Base-by-base conservation (phyloP, 495 filamentous ascomycete species). In the Trichoderma asperelloides region DNA sequence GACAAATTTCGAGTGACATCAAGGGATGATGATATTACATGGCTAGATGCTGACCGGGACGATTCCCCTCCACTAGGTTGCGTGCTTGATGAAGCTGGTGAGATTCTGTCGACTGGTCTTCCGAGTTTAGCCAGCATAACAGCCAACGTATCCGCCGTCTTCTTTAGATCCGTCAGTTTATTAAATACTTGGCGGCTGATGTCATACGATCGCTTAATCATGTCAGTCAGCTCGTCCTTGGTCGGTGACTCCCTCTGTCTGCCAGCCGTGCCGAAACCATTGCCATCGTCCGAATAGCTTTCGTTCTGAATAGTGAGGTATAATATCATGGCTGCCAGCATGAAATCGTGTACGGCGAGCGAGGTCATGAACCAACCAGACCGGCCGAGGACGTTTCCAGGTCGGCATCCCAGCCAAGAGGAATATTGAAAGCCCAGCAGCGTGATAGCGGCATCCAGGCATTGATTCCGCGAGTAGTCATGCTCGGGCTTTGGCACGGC, bases 371-470 rank as follows among this genome's bases (percentile, higher is more conserved):
- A 82, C 80, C 80, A 84, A 1, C 74, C 73, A 37, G 75, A 74
- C 28, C 74, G 70, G 49, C 68, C 68, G 21, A 84, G 66, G 9
- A 76, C 67, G 0, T 78, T 78, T 9, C 78, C 79, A 1, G 80
- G 80, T 27, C 73, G 71, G 2, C 71, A 75, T 7, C 76, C 77
- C 37, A 78, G 71, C 55, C 76, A 73, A 60, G 80, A 75, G 33
- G 66, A 69, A 11, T 71, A 69, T 68, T 84, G 81, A 65, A 77
- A 78, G 0, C 70, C 67, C 0, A 96, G 81, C 60, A 92, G 79
- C 62, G 84, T 79, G 73, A 88, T 80, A 2, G 88, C 87, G 13
- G 89, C 87, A 40, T 87, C 85, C 15, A 94, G 79, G 70, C 88
- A 91, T 2, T 82, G 81, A 33, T 81, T 81, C 49, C 89, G 81